Evolutionary conservation across 805 yeast genomes (phyloP).

Genomic region (Komagataella pseudopastoris): DNA sequence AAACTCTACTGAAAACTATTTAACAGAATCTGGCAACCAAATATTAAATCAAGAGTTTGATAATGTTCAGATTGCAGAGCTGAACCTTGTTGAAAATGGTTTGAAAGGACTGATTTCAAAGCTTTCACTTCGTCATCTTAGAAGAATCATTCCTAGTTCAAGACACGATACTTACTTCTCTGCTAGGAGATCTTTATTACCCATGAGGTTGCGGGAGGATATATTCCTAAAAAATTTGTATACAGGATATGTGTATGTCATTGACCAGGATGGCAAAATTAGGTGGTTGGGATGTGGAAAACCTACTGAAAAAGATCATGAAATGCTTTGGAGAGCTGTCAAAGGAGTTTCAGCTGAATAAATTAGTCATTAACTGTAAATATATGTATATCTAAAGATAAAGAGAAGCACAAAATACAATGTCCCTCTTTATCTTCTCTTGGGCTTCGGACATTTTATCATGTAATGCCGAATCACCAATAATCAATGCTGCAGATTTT

Average conservation of each 20-base stretch:
- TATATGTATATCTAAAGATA: conserved; percentile 37
- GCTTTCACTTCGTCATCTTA: conserved; percentile 24
- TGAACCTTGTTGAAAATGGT: conserved; percentile 63
- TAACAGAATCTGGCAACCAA: conserved; percentile 25
- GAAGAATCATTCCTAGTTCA: conserved; percentile 27
- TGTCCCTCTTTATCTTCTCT: conserved; percentile 90
- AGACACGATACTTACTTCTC: conserved; percentile 50
- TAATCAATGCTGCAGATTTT: conserved; percentile 82
- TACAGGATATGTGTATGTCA: conserved; percentile 71
- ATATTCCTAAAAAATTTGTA: conserved; percentile 60
- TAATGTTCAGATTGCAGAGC: conserved; percentile 57
- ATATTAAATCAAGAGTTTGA: conserved; percentile 29
- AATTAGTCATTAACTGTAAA: not conserved
- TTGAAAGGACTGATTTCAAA: conserved; percentile 41
- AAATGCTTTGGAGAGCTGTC: conserved; percentile 52
- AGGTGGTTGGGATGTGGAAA: conserved; percentile 90
- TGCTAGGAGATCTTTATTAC: conserved; percentile 39
- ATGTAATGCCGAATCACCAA: conserved; percentile 87
- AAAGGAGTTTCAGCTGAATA: conserved; percentile 26
- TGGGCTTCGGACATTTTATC: conserved; percentile 86
- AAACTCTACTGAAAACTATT: conserved; percentile 24
- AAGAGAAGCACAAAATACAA: conserved; percentile 91
- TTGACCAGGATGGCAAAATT: conserved; percentile 62
- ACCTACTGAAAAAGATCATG: conserved; percentile 53
- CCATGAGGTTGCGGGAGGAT: conserved; percentile 40